Percentiles rank a stretch among this genome's conserved stretches.
Evolutionary conservation across 2,329 filamentous ascomycete species (phyloP).

Genomic region (Chaetomiaceae sp.): DNA sequence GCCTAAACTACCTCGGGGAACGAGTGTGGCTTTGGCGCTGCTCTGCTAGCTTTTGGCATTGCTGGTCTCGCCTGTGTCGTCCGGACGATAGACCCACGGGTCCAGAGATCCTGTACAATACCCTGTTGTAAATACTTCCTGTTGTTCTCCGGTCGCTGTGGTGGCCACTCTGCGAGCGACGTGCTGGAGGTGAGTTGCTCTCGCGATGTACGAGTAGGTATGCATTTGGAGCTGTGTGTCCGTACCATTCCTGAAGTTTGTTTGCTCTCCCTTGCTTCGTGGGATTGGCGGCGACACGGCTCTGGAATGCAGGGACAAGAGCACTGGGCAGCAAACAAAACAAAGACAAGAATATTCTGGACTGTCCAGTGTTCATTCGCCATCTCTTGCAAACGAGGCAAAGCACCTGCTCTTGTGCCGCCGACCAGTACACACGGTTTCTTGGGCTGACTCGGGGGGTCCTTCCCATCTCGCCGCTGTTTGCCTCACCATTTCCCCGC

Average conservation of each 20-base stretch:
- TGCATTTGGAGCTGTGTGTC: too few relatives aligned
- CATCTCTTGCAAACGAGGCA: too few relatives aligned
- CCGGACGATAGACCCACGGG: background rate
- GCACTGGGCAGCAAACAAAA: background rate
- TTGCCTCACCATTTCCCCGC: background rate
- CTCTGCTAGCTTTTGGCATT: too few relatives aligned
- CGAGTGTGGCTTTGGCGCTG: too few relatives aligned
- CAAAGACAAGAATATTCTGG: background rate
- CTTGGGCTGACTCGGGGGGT: too few relatives aligned
- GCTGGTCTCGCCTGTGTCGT: background rate
- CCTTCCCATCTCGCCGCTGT: background rate
- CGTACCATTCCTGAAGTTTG: slow-evolving; percentile 4
- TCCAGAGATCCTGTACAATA: slow-evolving; percentile 16
- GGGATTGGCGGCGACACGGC: background rate
- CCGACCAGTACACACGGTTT: too few relatives aligned
- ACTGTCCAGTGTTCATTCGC: background rate
- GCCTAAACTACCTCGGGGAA: too few relatives aligned
- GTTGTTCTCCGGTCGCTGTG: slow-evolving; percentile 2
- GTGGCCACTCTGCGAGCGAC: too few relatives aligned
- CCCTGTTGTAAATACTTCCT: slow-evolving; percentile 14
- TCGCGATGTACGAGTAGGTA: too few relatives aligned
- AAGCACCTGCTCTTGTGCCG: too few relatives aligned
- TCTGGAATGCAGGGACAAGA: slow-evolving; percentile 4
- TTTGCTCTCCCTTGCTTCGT: slow-evolving; percentile 8
- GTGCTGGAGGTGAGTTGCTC: too few relatives aligned